Evolutionary conservation across 805 yeast species (phyloP), one percentile per base, ranked within the genome.

Genomic region (Alloascoidea africana): DNA sequence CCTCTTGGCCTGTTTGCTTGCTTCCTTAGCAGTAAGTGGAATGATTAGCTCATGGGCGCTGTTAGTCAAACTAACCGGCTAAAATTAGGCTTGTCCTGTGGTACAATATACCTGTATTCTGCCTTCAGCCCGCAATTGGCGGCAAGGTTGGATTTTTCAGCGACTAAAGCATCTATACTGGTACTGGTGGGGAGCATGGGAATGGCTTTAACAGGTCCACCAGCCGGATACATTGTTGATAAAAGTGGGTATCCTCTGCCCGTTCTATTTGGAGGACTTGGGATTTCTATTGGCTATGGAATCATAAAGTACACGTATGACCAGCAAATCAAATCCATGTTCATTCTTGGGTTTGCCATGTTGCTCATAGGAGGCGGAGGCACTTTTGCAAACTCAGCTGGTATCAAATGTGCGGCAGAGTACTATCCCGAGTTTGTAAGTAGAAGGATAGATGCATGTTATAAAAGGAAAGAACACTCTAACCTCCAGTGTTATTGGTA

Each of bases 121-220:
- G 82, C 84, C 1, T 82, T 73, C 52, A 77, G 85, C 32, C 89
- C 93, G 0, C 91, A 82, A 51, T 62, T 80, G 39, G 82, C 86
- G 1, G 54, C 54, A 18, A 62, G 63, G 37, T 62, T 82, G 38
- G 56, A 58, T 15, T 71, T 82, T 46, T 51, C 71, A 1, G 85
- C 82, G 2, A 64, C 82, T 0, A 67, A 76, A 38, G 63, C 82
- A 3, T 73, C 86, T 3, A 50, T 64, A 18, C 65, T 81, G 2
- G 87, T 85, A 2, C 66, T 79, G 48, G 53, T 68, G 4, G 93
- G 89, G 1, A 70, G 76, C 23, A 55, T 80, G 30, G 85, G 87
- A 0, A 61, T 62, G 46, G 64, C 77, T 3, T 60, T 81, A 3
- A 54, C 72, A 1, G 91, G 91, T 0, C 84, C 91, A 0, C 47